Evolutionary conservation across 1,284 basidiomycete genomes (phyloP).

Genomic region (Cryptococcus sp.): DNA sequence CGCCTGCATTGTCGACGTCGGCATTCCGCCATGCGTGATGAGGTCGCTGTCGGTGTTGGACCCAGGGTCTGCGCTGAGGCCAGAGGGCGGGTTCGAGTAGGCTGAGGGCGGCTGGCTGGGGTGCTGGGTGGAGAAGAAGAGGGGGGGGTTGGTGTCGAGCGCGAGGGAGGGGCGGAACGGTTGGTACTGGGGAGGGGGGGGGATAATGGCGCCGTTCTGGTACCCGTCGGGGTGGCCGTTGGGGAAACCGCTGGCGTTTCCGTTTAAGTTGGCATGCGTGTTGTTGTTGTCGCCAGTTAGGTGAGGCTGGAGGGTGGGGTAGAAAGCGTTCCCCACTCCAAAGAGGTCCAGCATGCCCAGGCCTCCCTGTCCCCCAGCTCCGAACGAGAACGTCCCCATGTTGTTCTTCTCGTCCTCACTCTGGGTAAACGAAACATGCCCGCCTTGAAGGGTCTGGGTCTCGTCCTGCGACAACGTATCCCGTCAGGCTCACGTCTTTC

Average conservation of each 20-base stretch:
- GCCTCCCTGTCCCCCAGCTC: neutral
- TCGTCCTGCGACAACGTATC: slow-evolving; percentile 5
- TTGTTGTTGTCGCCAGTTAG: neutral
- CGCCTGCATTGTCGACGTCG: neutral
- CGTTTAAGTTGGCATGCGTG: neutral
- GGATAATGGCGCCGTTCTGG: slow-evolving; percentile 2
- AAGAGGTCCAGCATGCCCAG: slow-evolving; percentile 14
- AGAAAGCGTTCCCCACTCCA: slow-evolving; percentile 4
- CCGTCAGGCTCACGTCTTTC: neutral
- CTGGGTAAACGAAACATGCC: neutral
- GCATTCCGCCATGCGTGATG: slow-evolving; percentile 12
- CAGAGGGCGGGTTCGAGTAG: slow-evolving; percentile 18
- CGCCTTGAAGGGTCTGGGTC: slow-evolving; percentile 3
- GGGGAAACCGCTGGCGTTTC: neutral
- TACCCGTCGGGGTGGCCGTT: neutral
- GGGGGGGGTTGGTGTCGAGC: slow-evolving; percentile 22
- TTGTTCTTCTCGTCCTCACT: slow-evolving; percentile 7
- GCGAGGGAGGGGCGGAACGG: slow-evolving; percentile 23
- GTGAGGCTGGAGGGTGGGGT: neutral
- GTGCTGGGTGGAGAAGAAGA: slow-evolving; percentile 3
- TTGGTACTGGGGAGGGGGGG: slow-evolving; percentile 9
- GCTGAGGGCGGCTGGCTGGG: slow-evolving; percentile 20
- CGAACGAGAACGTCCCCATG: neutral
- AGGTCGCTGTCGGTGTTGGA: slow-evolving; percentile 13
- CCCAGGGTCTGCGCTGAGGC: slow-evolving; percentile 13